Base-by-base conservation (phyloP, 768 basidiomycete species). In the Obba rivulosa region DNA sequence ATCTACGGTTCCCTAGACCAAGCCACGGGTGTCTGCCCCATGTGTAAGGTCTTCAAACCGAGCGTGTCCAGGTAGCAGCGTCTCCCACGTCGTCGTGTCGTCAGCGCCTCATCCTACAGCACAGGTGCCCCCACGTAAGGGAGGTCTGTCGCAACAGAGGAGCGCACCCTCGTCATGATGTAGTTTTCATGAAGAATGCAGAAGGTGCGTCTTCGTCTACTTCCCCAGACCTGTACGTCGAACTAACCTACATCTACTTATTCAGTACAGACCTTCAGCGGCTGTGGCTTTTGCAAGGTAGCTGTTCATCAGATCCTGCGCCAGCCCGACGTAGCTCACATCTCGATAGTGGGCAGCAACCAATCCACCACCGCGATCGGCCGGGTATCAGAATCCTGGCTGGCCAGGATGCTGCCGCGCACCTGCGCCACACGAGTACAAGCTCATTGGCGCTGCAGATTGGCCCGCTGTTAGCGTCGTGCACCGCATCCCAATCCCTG, bases 341-440 rank as follows among this genome's bases (percentile, higher is more conserved):
- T 49, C 55, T 43, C 51, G 35, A 37, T 67, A 89, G 88, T 90
- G 87, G 87, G 85, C 86, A 50, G 75, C 76, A 54, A 72, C 71
- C 9, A 77, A 73, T 59, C 79, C 79, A 28, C 69, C 74, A 16
- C 59, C 77, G 49, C 81, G 81, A 60, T 68, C 69, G 44, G 67
- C 76, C 25, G 78, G 78, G 16, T 78, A 77, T 61, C 69, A 75
- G 61, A 92, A 91, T 58, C 78, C 77, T 28, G 89, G 89, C 18
- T 92, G 87, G 87, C 90, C 90, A 36, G 89, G 89, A 34, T 92
- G 89, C 71, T 92, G 89, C 72, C 81, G 87, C n/a, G 70, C 87
- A 0, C 89, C 89, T 1, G 67, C 66, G 23, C 56, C 70, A 16
- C 68, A 61, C 46, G 89, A 92, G 64, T 73, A 77, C 57, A 73